Evolutionary conservation across 2,329 filamentous ascomycete genomes (phyloP), one percentile per base, ranked within the genome.

Genomic region (Colletotrichum lindemuthianum): DNA sequence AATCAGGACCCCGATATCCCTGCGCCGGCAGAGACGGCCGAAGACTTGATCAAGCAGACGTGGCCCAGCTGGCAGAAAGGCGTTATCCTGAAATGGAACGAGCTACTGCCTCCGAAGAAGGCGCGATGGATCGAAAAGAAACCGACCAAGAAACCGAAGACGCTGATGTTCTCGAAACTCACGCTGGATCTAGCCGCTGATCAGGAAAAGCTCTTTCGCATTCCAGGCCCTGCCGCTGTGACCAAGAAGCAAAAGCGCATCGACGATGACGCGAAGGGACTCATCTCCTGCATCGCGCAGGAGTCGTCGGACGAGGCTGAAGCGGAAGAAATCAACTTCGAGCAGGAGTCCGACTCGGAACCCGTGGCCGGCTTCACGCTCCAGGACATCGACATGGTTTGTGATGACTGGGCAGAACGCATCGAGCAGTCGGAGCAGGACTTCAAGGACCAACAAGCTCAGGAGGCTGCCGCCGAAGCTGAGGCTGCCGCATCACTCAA

Each of bases 171-270:
- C 0, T 94, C 91, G 16, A 99, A 99, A 77, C 84, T 97, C 60
- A 93, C 88, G 66, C 83, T 99, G 12, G 96, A 99, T 66, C 81
- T 98, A 39, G 91, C 92, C 3, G 85, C 87, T 50, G 96, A 98
- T 71, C 92, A 97, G 69, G 92, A 97, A 75, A 93, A 93, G 70
- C 83, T 86, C 33, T 99, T 98, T 75, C 88, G 89, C 60, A 87
- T 95, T n/a, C 84, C 88, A 0, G 89, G 89, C 1, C 84, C 88
- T 33, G 82, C 85, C 1, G 79, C 81, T 4, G 72, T 76, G 3
- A 76, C 74, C 10, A 85, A 88, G 48, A 85, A 87, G 50, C 83
- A 88, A 64, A 85, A 85, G 33, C 76, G 88, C 32, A 80, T 86
- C 50, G 81, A 86, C 34, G 77, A 76, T 4, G 81, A 85, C 37